These are phyloP conservation scores for Vicia villosa DNA, from an alignment of 306 rosid species.

Conservation along the genomic window DNA sequence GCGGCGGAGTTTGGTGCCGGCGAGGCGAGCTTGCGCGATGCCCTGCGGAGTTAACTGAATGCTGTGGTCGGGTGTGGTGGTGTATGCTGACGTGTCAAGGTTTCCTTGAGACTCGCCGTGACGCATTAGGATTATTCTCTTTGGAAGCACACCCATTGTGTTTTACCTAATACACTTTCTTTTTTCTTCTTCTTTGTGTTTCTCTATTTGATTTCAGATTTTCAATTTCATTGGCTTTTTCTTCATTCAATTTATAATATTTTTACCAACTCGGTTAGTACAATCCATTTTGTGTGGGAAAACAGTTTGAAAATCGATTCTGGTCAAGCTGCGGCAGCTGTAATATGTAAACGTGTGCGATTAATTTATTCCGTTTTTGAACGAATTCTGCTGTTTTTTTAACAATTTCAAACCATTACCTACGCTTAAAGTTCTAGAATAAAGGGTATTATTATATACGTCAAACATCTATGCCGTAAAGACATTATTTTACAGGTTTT, in stretches of 20 bases:
- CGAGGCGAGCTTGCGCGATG: conserved; percentile 58
- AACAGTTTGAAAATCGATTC: background rate
- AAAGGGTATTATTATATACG: too few relatives aligned
- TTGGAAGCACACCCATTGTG: conserved; percentile 51
- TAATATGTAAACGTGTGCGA: background rate
- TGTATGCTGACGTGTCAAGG: conserved; percentile 71
- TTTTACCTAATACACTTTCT: background rate
- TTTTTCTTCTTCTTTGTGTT: too few relatives aligned
- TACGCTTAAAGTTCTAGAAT: too few relatives aligned
- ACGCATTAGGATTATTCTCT: conserved; percentile 81
- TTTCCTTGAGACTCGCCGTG: conserved; percentile 92
- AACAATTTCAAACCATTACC: too few relatives aligned
- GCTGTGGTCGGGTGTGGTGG: conserved; percentile 71
- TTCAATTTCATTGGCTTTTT: background rate
- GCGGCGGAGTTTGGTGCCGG: conserved; percentile 49
- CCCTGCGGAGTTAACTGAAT: conserved; percentile 67
- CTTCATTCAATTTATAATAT: background rate
- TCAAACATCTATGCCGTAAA: too few relatives aligned
- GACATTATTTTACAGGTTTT: too few relatives aligned
- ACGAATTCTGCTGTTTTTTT: background rate
- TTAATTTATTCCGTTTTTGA: background rate
- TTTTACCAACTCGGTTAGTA: background rate
- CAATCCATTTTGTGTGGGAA: background rate
- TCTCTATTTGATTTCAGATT: background rate
- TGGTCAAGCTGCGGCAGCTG: conserved; percentile 23